Base-by-base conservation (phyloP, 148 eudicot species). In the Heliosperma pusillum region DNA sequence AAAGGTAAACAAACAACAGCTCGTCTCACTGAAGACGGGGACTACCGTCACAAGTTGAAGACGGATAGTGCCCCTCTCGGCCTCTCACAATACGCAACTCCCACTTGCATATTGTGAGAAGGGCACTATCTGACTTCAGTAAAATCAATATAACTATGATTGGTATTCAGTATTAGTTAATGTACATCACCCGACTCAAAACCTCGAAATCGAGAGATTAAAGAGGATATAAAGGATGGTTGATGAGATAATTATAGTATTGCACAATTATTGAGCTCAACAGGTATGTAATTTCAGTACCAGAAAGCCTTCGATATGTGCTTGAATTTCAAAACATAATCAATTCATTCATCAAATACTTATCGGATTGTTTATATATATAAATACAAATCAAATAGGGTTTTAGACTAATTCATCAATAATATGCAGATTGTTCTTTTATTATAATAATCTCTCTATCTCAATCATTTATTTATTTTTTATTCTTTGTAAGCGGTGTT, bases 241-340 rank as follows among this genome's bases (percentile, higher is more conserved):
- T 60, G 78, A 76, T 33, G 22, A 45, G 21, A 62, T 21, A 9
- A 68, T 33, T 58, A 1, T 57, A 30, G 64, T 84, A 16, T 84
- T 13, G 87, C 87, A 84, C 87, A 84, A 50, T 29, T 76, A 53
- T 81, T 84, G 84, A 84, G 87, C 87, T 82, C 80, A 44, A 66
- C 87, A 82, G 77, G 81, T 27, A 53, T 57, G 24, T 1, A 69
- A 3, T 29, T 60, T 21, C 8, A 42, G 5, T 44, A 76, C 82
- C 80, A 66, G 82, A 42, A 81, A 76, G 74, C 80, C 84, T 81
- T 81, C 84, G 84, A 81, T 78, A 45, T 29, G 83, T 80, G 83
- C 86, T 77, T 73, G 17, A 11, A 20, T 44, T n/a, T 66, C 24
- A 71, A 16, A 65, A 7, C 40, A 70, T 0, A 26, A 25, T 22